These are phyloP conservation scores for Taphrina deformans DNA, from an alignment of 1,139 yeast genomes.

Conservation along the genomic window DNA sequence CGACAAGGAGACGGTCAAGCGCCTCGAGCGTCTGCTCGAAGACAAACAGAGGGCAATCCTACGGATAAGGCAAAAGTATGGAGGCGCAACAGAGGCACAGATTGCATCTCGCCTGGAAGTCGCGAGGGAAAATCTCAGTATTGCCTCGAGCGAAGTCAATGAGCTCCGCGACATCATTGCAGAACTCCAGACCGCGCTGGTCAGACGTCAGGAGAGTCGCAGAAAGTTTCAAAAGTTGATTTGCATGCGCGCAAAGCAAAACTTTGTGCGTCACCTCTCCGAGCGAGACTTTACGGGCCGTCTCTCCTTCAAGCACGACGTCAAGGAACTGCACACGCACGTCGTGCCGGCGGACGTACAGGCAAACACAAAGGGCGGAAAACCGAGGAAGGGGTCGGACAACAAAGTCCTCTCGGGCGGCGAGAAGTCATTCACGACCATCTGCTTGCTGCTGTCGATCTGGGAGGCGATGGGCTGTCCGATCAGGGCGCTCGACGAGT, in stretches of 20 bases:
- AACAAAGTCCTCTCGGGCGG: slow-evolving; percentile 93
- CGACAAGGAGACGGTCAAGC: slow-evolving; percentile 23
- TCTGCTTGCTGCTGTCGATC: slow-evolving; percentile 79
- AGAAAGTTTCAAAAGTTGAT: slow-evolving; percentile 38
- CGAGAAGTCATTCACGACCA: slow-evolving; percentile 90
- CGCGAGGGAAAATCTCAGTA: slow-evolving; percentile 32
- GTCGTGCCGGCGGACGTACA: slow-evolving; percentile 42
- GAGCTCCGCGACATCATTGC: slow-evolving; percentile 33
- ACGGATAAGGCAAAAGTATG: slow-evolving; percentile 14
- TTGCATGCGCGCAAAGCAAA: slow-evolving; percentile 40
- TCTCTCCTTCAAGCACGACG: slow-evolving; percentile 60
- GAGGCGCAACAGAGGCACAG: slow-evolving; percentile 36
- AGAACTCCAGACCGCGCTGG: slow-evolving; percentile 36
- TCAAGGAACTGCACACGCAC: slow-evolving; percentile 19
- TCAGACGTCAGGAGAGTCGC: slow-evolving; percentile 38
- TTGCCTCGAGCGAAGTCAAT: slow-evolving; percentile 32
- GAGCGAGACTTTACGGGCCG: slow-evolving; percentile 74
- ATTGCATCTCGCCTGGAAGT: slow-evolving; percentile 24
- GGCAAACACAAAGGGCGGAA: slow-evolving; percentile 50
- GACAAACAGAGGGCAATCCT: slow-evolving; percentile 23
- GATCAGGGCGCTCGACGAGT: slow-evolving; percentile 89
- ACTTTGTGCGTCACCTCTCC: slow-evolving; percentile 42
- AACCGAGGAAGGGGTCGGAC: slow-evolving; percentile 61
- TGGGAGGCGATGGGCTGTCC: slow-evolving; percentile 92
- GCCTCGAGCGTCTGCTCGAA: slow-evolving; percentile 18